Evolutionary conservation across 1,284 basidiomycete species (phyloP).

Genomic region (Boletus mariae): DNA sequence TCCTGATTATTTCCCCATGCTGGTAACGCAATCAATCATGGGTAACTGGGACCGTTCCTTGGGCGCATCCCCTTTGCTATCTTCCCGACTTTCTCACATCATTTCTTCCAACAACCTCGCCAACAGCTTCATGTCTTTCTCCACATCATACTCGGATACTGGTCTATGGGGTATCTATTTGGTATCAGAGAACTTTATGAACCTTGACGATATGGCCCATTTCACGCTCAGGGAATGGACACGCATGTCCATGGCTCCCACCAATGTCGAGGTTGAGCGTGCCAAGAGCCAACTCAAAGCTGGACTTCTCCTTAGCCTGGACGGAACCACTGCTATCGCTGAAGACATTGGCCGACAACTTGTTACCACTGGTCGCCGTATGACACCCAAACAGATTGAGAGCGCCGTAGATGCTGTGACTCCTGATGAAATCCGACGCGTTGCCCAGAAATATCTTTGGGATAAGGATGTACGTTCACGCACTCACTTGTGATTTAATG

Average conservation of each 20-base stretch:
- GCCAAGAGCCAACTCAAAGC: conserved; percentile 99
- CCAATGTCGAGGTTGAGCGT: conserved; percentile 87
- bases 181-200: conserved; percentile 89
- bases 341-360: conserved; percentile 98
- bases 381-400: conserved; percentile 91
- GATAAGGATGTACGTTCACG: conserved; percentile 78
- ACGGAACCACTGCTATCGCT: conserved; percentile 94
- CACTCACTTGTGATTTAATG: conserved; percentile 5
- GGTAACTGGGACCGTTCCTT: conserved; percentile 99
- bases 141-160: conserved; percentile 99
- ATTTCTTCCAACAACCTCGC: conserved; percentile 94
- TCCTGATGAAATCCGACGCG: conserved; percentile 88
- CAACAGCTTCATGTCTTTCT: conserved; percentile 99
- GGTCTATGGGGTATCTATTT: conserved; percentile 99
- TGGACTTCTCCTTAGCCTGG: conserved; percentile 83
- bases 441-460: conserved; percentile 96
- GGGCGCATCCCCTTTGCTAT: conserved; percentile 86
- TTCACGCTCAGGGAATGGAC: conserved; percentile 98
- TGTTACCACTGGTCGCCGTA: conserved; percentile 85
- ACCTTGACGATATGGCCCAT: conserved; percentile 92
- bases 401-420: conserved; percentile 72
- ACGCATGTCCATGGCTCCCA: conserved; percentile 88
- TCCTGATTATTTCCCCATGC: conserved; percentile 99
- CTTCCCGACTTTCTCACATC: conserved; percentile 89
- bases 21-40: conserved; percentile 97